Evolutionary conservation across 1,139 yeast species (phyloP).

Genomic region (Protomyces inundatus): DNA sequence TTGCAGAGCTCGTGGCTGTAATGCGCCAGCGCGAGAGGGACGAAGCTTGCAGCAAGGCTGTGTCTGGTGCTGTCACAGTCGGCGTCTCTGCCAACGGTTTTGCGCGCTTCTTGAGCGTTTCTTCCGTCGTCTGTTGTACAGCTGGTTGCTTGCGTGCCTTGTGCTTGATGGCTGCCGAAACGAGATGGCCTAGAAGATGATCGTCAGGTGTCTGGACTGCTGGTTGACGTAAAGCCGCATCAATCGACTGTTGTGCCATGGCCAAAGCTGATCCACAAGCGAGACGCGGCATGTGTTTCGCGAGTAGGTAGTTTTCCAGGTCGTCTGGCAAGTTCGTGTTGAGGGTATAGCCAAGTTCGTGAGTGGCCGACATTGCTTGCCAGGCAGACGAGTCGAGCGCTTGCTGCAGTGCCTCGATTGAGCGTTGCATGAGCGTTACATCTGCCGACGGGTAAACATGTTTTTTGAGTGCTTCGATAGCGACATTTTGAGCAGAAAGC

Average conservation of each 20-base stretch:
- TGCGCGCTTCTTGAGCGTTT: background rate
- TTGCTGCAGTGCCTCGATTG: slow-evolving; percentile 45
- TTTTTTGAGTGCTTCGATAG: slow-evolving; percentile 46
- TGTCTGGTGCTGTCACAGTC: background rate
- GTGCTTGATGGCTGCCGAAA: slow-evolving; percentile 1
- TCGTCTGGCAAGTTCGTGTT: background rate
- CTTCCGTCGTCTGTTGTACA: background rate
- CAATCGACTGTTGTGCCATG: slow-evolving; percentile 1
- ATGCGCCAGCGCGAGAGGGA: background rate
- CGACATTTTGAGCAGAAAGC: slow-evolving; percentile 44
- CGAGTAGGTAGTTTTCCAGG: slow-evolving; percentile 31
- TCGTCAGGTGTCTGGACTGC: slow-evolving; percentile 5
- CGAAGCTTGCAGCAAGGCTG: background rate
- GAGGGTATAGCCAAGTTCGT: slow-evolving; percentile 52
- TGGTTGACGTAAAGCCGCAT: background rate
- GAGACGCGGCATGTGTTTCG: background rate
- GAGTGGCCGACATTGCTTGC: slow-evolving; percentile 53
- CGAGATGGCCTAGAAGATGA: background rate
- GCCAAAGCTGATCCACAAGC: slow-evolving; percentile 12
- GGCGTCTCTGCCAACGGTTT: background rate
- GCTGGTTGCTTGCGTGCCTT: background rate
- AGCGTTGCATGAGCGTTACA: slow-evolving; percentile 41
- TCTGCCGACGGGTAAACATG: slow-evolving; percentile 43
- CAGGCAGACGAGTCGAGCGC: slow-evolving; percentile 53
- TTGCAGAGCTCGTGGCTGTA: slow-evolving; percentile 52